Evolutionary conservation across 768 basidiomycete genomes (phyloP).

Genomic region (Collybia sordida): DNA sequence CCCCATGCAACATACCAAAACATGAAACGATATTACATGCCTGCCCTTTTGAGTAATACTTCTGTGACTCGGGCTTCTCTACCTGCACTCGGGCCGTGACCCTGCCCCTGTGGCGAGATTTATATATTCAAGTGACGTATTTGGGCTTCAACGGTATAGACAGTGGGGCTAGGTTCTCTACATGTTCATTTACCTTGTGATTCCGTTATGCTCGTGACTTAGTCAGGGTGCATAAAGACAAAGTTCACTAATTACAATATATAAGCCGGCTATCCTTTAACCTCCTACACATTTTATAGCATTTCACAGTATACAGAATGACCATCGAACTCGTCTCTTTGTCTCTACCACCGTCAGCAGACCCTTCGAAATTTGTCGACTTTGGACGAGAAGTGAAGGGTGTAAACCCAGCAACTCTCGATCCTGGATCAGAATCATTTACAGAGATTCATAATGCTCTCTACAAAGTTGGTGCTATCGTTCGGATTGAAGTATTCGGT

Average conservation of each 20-base stretch:
- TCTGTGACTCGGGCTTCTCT: neutral
- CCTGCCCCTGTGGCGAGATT: neutral
- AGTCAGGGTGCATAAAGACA: neutral
- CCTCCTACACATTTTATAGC: neutral
- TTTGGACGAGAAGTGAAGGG: conserved; percentile 82
- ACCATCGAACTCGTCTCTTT: conserved; percentile 66
- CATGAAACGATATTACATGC: conserved; percentile 13
- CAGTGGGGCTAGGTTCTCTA: neutral
- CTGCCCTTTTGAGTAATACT: neutral
- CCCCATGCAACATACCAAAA: conserved; percentile 25
- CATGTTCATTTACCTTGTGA: neutral
- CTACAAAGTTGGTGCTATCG: conserved; percentile 59
- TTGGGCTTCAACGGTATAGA: neutral
- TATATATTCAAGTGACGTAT: no score
- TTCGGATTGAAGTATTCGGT: neutral
- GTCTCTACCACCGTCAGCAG: conserved; percentile 71
- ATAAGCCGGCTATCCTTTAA: conserved; percentile 3
- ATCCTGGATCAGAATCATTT: conserved; percentile 49
- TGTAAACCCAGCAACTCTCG: conserved; percentile 62
- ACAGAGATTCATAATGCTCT: conserved; percentile 67
- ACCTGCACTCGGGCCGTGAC: neutral
- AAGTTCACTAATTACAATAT: neutral
- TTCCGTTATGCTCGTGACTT: neutral
- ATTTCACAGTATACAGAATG: conserved; percentile 40
- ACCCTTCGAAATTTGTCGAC: conserved; percentile 60